Conservation (phyloP, 129 eudicot species). For the Saussurea involucrata region DNA sequence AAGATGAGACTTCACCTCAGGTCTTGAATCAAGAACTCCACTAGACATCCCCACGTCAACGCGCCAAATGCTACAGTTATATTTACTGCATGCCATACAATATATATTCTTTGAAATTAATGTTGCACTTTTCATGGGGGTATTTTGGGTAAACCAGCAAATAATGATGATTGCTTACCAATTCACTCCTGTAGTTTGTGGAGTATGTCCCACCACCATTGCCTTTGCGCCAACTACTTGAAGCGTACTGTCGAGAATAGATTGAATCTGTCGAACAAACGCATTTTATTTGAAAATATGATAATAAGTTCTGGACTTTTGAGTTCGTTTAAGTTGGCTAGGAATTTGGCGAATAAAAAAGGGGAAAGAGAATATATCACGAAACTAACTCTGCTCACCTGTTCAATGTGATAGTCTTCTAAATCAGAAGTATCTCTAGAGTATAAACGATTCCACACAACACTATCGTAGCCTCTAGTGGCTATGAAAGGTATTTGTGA, state of each 20-base stretch:
- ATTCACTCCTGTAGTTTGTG: conserved; percentile 85
- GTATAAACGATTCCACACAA: conserved; percentile 97
- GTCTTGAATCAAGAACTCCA: conserved; percentile 93
- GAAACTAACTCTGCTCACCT: conserved; percentile 36
- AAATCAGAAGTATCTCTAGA: conserved; percentile 71
- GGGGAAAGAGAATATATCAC: not conserved
- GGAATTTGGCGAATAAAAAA: not conserved
- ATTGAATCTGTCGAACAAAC: conserved; percentile 51
- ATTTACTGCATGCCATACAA: conserved; percentile 56
- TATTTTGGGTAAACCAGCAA: conserved; percentile 1
- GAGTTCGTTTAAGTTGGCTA: not conserved
- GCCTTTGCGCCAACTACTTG: conserved; percentile 86
- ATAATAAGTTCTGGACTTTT: not conserved
- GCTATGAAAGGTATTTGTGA: conserved; percentile 73
- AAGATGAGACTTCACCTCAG: conserved; percentile 63
- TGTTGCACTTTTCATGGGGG: not conserved
- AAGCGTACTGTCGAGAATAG: conserved; percentile 66
- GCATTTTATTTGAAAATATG: not conserved
- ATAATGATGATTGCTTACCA: conserved; percentile 49
- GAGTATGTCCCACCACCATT: conserved; percentile 98
- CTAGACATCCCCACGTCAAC: conserved; percentile 99
- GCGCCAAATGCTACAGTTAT: conserved; percentile 86
- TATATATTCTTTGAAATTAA: not conserved
- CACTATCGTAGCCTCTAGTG: conserved; percentile 90
- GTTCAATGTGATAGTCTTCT: conserved; percentile 60